Conservation (phyloP, 305 asterid genomes). For the Ruellia speciosa region DNA sequence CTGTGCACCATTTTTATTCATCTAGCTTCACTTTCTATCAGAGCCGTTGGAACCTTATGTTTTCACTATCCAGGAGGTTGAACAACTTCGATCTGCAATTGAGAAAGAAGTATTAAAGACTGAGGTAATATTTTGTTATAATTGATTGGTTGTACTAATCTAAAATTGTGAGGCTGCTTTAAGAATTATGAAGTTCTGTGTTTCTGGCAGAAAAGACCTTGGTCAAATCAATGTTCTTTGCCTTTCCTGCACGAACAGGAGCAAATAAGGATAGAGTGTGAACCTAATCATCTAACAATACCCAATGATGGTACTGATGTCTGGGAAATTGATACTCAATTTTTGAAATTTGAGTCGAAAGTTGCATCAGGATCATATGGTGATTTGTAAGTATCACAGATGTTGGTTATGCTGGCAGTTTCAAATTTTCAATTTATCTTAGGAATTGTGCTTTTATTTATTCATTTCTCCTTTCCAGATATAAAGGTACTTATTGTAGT, state of each 20-base stretch:
- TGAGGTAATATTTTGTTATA: conserved; percentile 35
- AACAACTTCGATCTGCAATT: conserved; percentile 37
- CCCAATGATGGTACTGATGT: conserved; percentile 66
- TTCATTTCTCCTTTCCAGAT: conserved; percentile 36
- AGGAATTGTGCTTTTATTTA: neutral
- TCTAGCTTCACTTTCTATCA: neutral
- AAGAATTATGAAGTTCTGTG: conserved; percentile 14
- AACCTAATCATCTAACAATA: conserved; percentile 44
- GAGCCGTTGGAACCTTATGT: conserved; percentile 4
- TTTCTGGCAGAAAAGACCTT: conserved; percentile 23
- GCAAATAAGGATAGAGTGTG: conserved; percentile 20
- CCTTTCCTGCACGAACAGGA: conserved; percentile 17
- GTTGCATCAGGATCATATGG: conserved; percentile 74
- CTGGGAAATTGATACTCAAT: conserved; percentile 61
- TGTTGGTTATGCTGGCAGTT: conserved; percentile 18
- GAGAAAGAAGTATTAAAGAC: conserved; percentile 43
- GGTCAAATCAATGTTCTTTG: conserved; percentile 22
- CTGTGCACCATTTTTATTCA: neutral
- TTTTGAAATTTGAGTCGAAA: conserved; percentile 47
- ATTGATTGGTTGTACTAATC: conserved; percentile 17
- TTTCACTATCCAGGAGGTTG: conserved; percentile 36
- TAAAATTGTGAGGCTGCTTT: conserved; percentile 7
- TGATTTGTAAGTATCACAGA: conserved; percentile 42
- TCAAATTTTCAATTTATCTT: conserved; percentile 15
- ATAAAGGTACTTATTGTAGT: conserved; percentile 63